These are phyloP conservation scores for Thuidium tamariscinum DNA, from an alignment of 225 moss, liverwort and hornwort genomes.

Conservation along the genomic window DNA sequence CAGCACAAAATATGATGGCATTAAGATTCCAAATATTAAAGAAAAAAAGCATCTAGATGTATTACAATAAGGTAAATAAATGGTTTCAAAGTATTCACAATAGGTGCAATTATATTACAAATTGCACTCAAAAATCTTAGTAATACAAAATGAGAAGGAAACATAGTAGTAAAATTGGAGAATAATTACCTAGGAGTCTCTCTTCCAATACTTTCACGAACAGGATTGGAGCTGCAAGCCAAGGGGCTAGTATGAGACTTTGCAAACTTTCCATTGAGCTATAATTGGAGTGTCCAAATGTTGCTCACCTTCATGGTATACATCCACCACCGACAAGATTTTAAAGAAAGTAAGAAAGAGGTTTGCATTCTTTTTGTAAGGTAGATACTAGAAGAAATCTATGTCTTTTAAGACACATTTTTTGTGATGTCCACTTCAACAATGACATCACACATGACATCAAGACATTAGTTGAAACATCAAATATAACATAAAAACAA, in stretches of 20 bases:
- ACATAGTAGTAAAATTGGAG: accelerated
- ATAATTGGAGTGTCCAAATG: slow-evolving; percentile 13
- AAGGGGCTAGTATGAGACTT: slow-evolving; percentile 38
- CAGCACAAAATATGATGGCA: background rate
- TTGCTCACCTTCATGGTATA: slow-evolving; percentile 26
- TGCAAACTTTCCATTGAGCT: slow-evolving; percentile 23
- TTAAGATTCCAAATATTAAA: background rate
- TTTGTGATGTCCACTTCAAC: too few relatives aligned
- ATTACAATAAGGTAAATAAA: too few relatives aligned
- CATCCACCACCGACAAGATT: slow-evolving; percentile 8
- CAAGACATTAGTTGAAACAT: too few relatives aligned
- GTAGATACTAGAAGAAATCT: too few relatives aligned
- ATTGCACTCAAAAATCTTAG: background rate
- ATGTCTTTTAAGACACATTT: too few relatives aligned
- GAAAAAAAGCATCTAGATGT: too few relatives aligned
- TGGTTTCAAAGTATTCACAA: background rate
- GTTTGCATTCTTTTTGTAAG: background rate
- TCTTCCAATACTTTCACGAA: slow-evolving; percentile 1
- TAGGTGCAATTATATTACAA: background rate
- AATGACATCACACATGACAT: too few relatives aligned
- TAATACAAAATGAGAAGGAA: background rate
- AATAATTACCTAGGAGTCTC: slow-evolving; percentile 2
- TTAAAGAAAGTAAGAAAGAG: background rate
- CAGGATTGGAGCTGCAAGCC: slow-evolving; percentile 34
- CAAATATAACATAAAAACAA: too few relatives aligned